A percentile compares a stretch with the other conserved stretches of the same genome.
Evolutionary conservation across 331 rosid species (phyloP).

Genomic region (Malus hybrid): DNA sequence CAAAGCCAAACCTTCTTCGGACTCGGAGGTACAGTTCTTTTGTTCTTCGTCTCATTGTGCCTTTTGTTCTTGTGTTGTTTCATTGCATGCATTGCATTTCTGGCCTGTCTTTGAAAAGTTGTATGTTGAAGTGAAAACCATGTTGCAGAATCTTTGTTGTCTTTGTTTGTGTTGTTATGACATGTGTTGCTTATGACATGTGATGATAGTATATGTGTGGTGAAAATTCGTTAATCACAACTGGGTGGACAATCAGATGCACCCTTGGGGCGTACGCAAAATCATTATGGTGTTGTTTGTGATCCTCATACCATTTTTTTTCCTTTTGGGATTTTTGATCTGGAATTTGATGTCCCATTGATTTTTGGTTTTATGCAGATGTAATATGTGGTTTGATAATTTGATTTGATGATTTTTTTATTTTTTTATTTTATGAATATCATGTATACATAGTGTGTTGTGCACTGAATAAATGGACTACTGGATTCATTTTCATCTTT

Average conservation of each 20-base stretch:
- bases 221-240: neutral
- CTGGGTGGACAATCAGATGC: neutral
- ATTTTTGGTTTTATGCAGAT: neutral
- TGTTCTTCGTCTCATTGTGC: neutral
- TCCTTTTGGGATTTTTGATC: neutral
- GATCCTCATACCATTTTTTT: neutral
- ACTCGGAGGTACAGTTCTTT: slow-evolving; percentile 35
- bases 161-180: neutral
- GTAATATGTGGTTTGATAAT: neutral
- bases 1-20: slow-evolving; percentile 49
- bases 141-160: neutral
- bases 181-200: neutral
- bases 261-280: too few relatives aligned
- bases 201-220: neutral
- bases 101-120: neutral
- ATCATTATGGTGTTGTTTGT: too few relatives aligned
- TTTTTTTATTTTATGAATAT: neutral
- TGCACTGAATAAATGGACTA: neutral
- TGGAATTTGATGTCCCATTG: too few relatives aligned
- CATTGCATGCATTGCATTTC: neutral
- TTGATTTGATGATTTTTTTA: neutral
- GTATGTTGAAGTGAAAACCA: neutral
- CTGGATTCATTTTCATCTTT: neutral
- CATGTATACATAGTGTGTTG: neutral
- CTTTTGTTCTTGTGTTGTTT: neutral